Base-by-base conservation (phyloP, 2,329 filamentous ascomycete species). In the Thermomyces lanuginosus region DNA sequence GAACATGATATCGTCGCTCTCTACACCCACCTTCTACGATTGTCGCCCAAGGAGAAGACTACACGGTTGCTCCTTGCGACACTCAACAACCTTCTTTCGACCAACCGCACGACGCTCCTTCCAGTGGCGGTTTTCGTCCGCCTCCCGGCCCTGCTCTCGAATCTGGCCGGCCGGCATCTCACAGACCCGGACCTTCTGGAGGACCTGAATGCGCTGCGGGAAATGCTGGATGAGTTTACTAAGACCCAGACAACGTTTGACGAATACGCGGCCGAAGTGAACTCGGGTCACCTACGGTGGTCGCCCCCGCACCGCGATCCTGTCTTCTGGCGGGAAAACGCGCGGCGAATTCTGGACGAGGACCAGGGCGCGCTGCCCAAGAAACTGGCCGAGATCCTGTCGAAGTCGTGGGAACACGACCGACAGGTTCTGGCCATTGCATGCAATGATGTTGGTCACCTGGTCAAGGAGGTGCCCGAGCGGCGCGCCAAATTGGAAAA, bases 41-140 rank as follows among this genome's bases (percentile, higher is more conserved):
- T 92, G 21, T 95, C 89, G 2, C 84, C 86, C 22, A 98, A 98
- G 55, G 89, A 95, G 52, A 98, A 98, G 64, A 95, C 86, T 1
- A 95, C 86, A 1, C 75, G 89, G 16, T 67, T 98, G 28, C 70
- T 93, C 23, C 66, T 95, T 22, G 83, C 83, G 6, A 93, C 86
- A 5, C 68, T 98, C 21, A 69, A 77, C 49, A 95, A 92, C 55
- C 72, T 98, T 22, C 70, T 93, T 19, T 81, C 63, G 53, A 69
- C 58, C 60, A 78, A 66, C 66, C 78, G 49, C 56, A 75, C 51
- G 17, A 65, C 60, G 12, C 60, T 76, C 23, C 73, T 95, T 30
- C 84, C 86, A 5, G 76, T 77, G 2, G 84, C 89, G 1, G 76
- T 89, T 12, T 76, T 92, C 32, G 82, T 81, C 26, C 76, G 82